phyloP scores from a whole-genome alignment of 2,329 filamentous ascomycete species.

The Colletotrichum tabaci region DNA sequence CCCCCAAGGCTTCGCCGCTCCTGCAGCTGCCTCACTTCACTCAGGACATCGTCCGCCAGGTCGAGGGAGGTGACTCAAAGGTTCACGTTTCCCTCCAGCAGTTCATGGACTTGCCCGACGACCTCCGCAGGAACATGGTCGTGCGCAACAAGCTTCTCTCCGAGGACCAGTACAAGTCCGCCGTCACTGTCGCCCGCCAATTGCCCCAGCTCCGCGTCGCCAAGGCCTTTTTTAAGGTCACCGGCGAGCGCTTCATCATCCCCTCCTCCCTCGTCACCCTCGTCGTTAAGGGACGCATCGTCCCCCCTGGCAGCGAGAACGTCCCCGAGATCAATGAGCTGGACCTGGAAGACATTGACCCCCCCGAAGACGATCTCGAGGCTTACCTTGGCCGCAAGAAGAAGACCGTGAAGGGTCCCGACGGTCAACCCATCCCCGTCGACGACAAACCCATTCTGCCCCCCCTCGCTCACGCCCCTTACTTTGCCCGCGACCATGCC shows the following conservation, averaged over 20 bases:
- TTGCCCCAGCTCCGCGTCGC: slow-evolving; percentile 87
- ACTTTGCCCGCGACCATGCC: slow-evolving; percentile 89
- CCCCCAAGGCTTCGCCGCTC: slow-evolving; percentile 87
- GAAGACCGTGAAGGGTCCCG: slow-evolving; percentile 72
- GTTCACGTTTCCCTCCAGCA: slow-evolving; percentile 84
- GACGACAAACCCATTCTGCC: slow-evolving; percentile 79
- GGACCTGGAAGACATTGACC: slow-evolving; percentile 92
- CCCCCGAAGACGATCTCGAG: slow-evolving; percentile 92
- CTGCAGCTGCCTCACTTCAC: slow-evolving; percentile 93
- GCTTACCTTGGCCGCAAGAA: slow-evolving; percentile 85
- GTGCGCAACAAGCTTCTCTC: slow-evolving; percentile 80
- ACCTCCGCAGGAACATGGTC: slow-evolving; percentile 79
- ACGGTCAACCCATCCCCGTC: slow-evolving; percentile 69
- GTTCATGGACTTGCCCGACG: slow-evolving; percentile 88
- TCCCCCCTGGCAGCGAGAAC: slow-evolving; percentile 85
- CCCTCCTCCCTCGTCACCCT: slow-evolving; percentile 94
- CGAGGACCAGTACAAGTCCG: slow-evolving; percentile 82
- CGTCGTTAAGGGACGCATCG: slow-evolving; percentile 93
- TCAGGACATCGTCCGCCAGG: slow-evolving; percentile 72
- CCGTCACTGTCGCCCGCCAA: slow-evolving; percentile 84
- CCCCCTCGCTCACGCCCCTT: slow-evolving; percentile 90
- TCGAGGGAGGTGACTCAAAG: slow-evolving; percentile 80
- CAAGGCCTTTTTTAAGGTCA: slow-evolving; percentile 98
- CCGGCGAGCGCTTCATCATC: slow-evolving; percentile 92
- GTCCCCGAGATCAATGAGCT: slow-evolving; percentile 82